Conservation (phyloP, 345 rosid species). For the Noccaea caerulescens region DNA sequence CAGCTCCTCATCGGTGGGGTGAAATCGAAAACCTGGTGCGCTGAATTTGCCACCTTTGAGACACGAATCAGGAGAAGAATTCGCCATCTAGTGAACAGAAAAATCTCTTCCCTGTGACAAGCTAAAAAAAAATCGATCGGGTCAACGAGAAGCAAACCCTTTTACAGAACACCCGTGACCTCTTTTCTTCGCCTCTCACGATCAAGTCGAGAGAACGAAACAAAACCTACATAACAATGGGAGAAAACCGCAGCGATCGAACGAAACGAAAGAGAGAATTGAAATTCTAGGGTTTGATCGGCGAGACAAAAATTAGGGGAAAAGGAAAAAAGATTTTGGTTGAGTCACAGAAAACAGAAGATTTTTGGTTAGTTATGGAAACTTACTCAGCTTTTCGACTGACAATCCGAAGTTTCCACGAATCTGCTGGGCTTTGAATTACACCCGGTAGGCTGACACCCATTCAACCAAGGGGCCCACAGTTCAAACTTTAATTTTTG, state of each 20-base stretch:
- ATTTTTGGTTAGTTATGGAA: not conserved
- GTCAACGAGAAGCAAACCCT: constrained; percentile 28
- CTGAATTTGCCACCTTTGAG: constrained; percentile 50
- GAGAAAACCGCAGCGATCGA: not conserved
- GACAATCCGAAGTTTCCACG: constrained; percentile 21
- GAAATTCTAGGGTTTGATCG: constrained; percentile 21
- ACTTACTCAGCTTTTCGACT: not conserved
- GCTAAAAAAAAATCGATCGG: not conserved
- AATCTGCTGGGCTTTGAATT: constrained; percentile 6
- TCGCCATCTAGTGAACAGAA: constrained; percentile 6
- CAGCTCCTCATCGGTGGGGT: constrained; percentile 95
- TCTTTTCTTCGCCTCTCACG: constrained; percentile 9
- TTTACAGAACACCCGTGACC: not conserved
- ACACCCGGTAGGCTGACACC: not conserved
- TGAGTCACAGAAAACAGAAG: not conserved
- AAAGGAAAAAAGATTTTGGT: not conserved
- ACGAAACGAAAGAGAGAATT: not conserved
- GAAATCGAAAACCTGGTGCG: constrained; percentile 96
- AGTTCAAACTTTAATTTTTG: not conserved
- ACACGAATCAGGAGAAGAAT: constrained; percentile 28
- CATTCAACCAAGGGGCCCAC: constrained; percentile 5
- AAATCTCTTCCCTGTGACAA: not conserved
- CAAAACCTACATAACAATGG: constrained; percentile 31
- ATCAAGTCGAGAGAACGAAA: constrained; percentile 14
- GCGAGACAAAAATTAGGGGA: not conserved